These are phyloP conservation scores for Houttuynia cordata DNA, from an alignment of 164 flowering plant species.

Conservation along the genomic window DNA sequence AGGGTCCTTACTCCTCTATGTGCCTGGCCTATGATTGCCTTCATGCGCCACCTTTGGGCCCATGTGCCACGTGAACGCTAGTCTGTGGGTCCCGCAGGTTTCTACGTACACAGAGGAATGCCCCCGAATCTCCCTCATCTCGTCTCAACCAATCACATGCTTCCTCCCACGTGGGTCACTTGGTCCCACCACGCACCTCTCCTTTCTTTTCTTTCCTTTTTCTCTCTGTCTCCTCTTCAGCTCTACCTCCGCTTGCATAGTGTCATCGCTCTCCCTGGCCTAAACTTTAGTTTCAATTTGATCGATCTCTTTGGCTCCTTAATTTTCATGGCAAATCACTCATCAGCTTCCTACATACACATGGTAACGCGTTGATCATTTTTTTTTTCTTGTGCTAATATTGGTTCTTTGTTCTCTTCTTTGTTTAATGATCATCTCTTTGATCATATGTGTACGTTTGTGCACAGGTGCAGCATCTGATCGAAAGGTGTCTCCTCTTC, in stretches of 20 bases:
- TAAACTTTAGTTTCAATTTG: not conserved
- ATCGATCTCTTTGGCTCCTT: not conserved
- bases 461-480: constrained; percentile 71
- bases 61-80: constrained; percentile 27
- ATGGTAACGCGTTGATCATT: not conserved
- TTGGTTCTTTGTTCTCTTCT: not conserved
- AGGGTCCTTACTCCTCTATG: too few species aligned
- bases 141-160: constrained; percentile 42
- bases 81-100: constrained; percentile 4
- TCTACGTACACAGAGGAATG: constrained; percentile 3
- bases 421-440: too few species aligned
- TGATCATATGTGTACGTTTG: not conserved
- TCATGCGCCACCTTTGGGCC: constrained; percentile 4
- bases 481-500: constrained; percentile 73
- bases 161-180: constrained; percentile 47
- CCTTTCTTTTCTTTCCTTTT: not conserved
- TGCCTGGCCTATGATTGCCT: not conserved
- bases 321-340: constrained; percentile 1
- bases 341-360: constrained; percentile 7
- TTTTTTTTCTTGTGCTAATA: not conserved
- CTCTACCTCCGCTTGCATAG: not conserved
- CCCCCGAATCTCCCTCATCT: constrained; percentile 23
- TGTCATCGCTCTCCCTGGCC: not conserved
- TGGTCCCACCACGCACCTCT: constrained; percentile 19
- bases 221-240: not conserved